Base-by-base conservation (phyloP, 176 grass and related monocot genomes). In the Avena atlantica region DNA sequence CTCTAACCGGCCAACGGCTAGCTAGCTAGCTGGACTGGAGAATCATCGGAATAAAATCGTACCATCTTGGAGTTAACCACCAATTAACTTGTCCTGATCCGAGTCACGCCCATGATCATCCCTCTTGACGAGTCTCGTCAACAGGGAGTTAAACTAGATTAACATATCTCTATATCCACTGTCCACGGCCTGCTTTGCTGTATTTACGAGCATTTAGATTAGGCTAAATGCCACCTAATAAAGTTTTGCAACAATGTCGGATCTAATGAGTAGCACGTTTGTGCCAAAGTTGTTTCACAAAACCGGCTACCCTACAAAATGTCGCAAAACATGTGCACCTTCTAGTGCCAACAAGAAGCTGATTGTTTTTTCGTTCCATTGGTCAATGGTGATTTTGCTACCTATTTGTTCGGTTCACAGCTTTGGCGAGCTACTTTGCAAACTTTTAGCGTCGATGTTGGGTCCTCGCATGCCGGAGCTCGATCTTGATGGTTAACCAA, bases 1-100 rank as follows among this genome's bases (percentile, higher is more conserved):
- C 70, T 34, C 8, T 50, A 15, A 50, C 79, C 44, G 64, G 53
- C 77, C 36, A 36, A 77, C 21, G 13, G 27, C 78, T 29, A 86
- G 27, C 78, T 49, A 80, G 76, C 6, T 86, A 27, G 12, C 68
- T 45, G 70, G 52, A 40, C 10, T 31, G 21, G 10, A 70, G 70
- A 12, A 34, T 79, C 3, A 61, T 9, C 4, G 10, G 56, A 61
- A 61, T 44, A 56, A 24, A 12, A 16, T 42, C 11, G 70, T 42
- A 78, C 23, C 6, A 7, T 78, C 76, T 23, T 23, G 11, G 66
- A 70, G 40, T 70, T 19, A 70, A 70, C 15, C 0, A 9, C 15
- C 31, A 67, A 34, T 34, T 66, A 69, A 40, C 66, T 19, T 69
- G 31, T 69, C 15, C 9, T 19, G 66, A 70, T 70, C 31, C 34